Conservation (phyloP, 164 flowering plant genomes). For the Cinnamomum micranthum region DNA sequence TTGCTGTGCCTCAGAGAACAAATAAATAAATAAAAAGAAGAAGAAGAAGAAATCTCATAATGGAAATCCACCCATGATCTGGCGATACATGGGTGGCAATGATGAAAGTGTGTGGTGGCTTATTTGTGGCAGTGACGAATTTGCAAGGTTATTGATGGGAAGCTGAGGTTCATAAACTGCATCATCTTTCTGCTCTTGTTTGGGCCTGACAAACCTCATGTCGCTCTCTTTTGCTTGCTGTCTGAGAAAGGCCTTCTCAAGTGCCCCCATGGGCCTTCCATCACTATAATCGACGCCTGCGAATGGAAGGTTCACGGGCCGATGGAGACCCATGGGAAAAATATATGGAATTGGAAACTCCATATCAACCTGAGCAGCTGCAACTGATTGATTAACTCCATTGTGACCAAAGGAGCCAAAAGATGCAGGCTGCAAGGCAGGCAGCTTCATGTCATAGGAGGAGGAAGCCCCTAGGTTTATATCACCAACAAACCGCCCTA, state of each 20-base stretch:
- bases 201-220: slow-evolving; percentile 41
- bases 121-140: slow-evolving; percentile 18
- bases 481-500: slow-evolving; percentile 37
- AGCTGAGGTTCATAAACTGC: slow-evolving; percentile 29
- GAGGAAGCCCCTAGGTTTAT: slow-evolving; percentile 39
- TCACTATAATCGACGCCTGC: slow-evolving; percentile 27
- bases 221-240: slow-evolving; percentile 42
- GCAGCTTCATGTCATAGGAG: slow-evolving; percentile 51
- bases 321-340: slow-evolving; percentile 31
- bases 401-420: slow-evolving; percentile 34
- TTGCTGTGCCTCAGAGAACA: neutral
- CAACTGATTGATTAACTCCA: slow-evolving; percentile 21
- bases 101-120: neutral
- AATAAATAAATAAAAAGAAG: no score
- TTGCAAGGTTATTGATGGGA: slow-evolving; percentile 30
- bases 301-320: slow-evolving; percentile 27
- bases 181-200: slow-evolving; percentile 60
- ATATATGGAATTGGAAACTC: slow-evolving; percentile 40
- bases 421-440: slow-evolving; percentile 35
- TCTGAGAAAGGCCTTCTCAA: slow-evolving; percentile 28
- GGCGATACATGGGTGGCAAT: slow-evolving; percentile 22
- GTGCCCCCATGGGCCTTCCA: slow-evolving; percentile 18
- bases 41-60: slow-evolving; percentile 16
- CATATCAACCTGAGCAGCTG: slow-evolving; percentile 26
- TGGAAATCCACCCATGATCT: slow-evolving; percentile 33